A percentile compares a stretch with the other conserved stretches of the same genome.
These are phyloP conservation scores for Peronospora destructor DNA, from an alignment of 352 stramenopile species.

Conservation along the genomic window DNA sequence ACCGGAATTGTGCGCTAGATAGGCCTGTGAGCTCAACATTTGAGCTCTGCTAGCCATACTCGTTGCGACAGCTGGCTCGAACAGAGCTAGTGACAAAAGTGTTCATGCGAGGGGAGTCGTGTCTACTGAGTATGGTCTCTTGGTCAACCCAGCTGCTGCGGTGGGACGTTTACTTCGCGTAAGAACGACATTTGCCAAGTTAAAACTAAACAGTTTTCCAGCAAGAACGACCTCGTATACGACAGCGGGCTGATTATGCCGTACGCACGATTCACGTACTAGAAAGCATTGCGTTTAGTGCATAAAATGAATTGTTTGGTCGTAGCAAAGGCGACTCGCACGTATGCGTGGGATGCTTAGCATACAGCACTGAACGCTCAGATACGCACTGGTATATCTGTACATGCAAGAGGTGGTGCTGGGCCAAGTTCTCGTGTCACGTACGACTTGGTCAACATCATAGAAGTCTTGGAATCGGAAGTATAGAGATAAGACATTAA, in stretches of 20 bases:
- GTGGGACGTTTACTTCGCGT: conserved; percentile 5
- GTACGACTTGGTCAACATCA: not conserved
- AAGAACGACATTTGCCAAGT: not conserved
- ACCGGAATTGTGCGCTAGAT: conserved; percentile 19
- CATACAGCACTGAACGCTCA: not conserved
- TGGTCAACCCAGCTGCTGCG: conserved; percentile 6
- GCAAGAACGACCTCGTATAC: no score
- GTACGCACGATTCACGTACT: not conserved
- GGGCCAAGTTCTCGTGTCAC: not conserved
- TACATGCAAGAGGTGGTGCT: not conserved
- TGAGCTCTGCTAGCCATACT: conserved; percentile 5
- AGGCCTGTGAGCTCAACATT: conserved; percentile 20
- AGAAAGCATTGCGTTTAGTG: no score
- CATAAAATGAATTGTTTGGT: not conserved
- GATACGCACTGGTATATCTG: not conserved
- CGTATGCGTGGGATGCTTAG: not conserved
- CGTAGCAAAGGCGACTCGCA: not conserved
- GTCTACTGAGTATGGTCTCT: conserved; percentile 3
- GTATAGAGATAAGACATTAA: no score
- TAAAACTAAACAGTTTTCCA: no score
- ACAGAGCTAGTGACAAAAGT: conserved; percentile 26
- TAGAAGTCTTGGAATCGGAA: no score
- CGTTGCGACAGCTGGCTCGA: conserved; percentile 15
- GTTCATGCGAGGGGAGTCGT: conserved; percentile 10
- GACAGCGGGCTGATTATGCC: no score